Evolutionary conservation across 1,139 yeast species (phyloP), one percentile per base, ranked within the genome.

Genomic region (Diutina rugosa): DNA sequence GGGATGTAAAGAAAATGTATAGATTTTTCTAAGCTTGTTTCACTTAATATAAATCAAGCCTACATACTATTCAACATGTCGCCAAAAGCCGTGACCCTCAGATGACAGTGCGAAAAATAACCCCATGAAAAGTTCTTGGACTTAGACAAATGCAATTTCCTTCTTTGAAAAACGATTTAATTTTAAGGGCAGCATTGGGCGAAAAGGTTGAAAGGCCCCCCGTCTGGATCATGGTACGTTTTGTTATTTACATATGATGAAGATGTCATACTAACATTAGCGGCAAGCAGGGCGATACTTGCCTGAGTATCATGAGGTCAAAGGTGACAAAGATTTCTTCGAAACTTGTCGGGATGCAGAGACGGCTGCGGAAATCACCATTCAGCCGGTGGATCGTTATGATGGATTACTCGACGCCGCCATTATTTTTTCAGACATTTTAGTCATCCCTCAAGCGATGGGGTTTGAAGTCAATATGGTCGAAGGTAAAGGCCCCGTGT

Each of bases 391-490:
- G 56, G 90, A 86, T 58, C 96, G 89, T 64, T 93, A 83, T 66
- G 85, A 85, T 57, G 98, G 97, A 0, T 77, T 90, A 58, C 79
- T 93, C 56, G 99, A 93, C 67, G 99, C 98, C 4, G 99, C 99
- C 9, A 93, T 93, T 63, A 93, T 93, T 59, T 93, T 95, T 72
- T 85, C 93, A 66, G 99, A 93, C 69, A 93, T 93, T 63, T 77
- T 93, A 60, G 99, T 93, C 51, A 87, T 93, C 57, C 99, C 99
- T 2, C 99, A 93, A 72, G 99, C 98, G 6, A 87, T 93, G 91
- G 99, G 99, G 21, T 89, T 91, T 86, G 85, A 81, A 57, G 96
- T 93, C 51, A 85, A 88, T 66, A 93, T 93, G 96, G 75, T 89
- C 52, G 99, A 93, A 60, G 95, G 96, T 56, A 85, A 86, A 60